A percentile compares a stretch with the other conserved stretches of the same genome.
Conservation (phyloP, 2,329 filamentous ascomycete species). For the Trichophaea hybrida region DNA sequence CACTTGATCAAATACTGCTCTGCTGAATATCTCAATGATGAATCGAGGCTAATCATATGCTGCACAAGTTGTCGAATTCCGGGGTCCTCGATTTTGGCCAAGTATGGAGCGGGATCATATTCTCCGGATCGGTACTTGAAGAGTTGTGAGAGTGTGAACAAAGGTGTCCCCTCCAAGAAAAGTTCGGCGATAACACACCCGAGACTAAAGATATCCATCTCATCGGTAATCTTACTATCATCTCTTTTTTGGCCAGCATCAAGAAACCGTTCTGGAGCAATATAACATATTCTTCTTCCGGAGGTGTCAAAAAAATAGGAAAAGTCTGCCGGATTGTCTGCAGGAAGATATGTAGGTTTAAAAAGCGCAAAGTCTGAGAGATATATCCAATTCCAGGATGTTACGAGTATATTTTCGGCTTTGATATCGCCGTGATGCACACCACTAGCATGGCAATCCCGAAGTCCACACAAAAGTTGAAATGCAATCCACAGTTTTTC, state of each 20-base stretch:
- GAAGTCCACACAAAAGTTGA: slow-evolving; percentile 78
- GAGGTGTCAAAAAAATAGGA: slow-evolving; percentile 96
- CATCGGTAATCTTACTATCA: slow-evolving; percentile 60
- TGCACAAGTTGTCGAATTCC: slow-evolving; percentile 68
- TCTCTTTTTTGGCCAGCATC: slow-evolving; percentile 50
- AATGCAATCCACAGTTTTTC: slow-evolving; percentile 99
- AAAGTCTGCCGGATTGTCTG: slow-evolving; percentile 94
- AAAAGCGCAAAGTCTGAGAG: slow-evolving; percentile 93
- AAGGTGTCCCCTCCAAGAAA: slow-evolving; percentile 72
- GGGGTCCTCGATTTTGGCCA: slow-evolving; percentile 75
- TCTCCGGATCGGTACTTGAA: slow-evolving; percentile 89
- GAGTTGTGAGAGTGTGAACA: slow-evolving; percentile 94
- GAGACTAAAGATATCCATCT: slow-evolving; percentile 96
- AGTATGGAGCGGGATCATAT: slow-evolving; percentile 70
- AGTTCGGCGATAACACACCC: slow-evolving; percentile 95
- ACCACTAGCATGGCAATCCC: slow-evolving; percentile 78
- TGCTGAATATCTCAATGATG: slow-evolving; percentile 79
- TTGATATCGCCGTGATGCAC: slow-evolving; percentile 98
- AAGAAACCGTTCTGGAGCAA: slow-evolving; percentile 86
- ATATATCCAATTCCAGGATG: slow-evolving; percentile 99
- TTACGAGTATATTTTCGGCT: slow-evolving; percentile 90
- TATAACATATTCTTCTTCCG: slow-evolving; percentile 78
- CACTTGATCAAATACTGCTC: slow-evolving; percentile 90
- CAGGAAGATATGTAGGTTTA: slow-evolving; percentile 83
- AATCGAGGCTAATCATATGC: slow-evolving; percentile 93